Evolutionary conservation across 345 rosid genomes (phyloP).

Genomic region (Isatis tinctoria): DNA sequence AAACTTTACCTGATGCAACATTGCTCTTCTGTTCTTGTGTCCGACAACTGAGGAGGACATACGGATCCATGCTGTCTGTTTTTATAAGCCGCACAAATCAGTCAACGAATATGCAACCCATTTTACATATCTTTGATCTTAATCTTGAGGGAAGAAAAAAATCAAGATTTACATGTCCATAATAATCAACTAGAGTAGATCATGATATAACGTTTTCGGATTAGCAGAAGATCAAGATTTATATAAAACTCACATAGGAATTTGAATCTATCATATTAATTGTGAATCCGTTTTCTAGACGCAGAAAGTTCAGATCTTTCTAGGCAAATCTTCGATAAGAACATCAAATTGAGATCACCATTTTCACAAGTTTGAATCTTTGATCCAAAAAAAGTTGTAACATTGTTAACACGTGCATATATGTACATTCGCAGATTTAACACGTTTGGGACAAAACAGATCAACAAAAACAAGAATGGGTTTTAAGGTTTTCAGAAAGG

Average conservation of each 20-base stretch:
- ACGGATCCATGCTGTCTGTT: slow-evolving; percentile 71
- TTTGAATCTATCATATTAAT: not conserved
- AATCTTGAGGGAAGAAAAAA: too few relatives aligned
- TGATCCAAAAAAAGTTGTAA: slow-evolving; percentile 8
- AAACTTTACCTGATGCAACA: slow-evolving; percentile 52
- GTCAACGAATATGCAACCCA: slow-evolving; percentile 1
- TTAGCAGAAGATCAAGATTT: not conserved
- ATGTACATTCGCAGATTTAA: too few relatives aligned
- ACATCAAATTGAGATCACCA: not conserved
- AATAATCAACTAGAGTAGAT: not conserved
- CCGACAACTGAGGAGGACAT: slow-evolving; percentile 55
- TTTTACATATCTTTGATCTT: not conserved
- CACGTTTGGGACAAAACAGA: not conserved
- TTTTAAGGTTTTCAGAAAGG: not conserved
- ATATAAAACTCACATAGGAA: not conserved
- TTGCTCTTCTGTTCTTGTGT: slow-evolving; percentile 74
- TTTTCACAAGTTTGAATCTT: not conserved
- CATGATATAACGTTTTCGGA: too few relatives aligned
- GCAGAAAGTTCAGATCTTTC: not conserved
- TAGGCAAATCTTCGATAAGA: not conserved
- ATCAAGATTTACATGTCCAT: not conserved
- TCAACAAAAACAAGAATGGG: slow-evolving; percentile 2
- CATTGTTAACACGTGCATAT: not conserved
- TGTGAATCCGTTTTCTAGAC: too few relatives aligned
- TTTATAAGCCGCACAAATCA: not conserved